Evolutionary conservation across 208 protist genomes (phyloP).

Genomic region (Ichthyophonus hoferi): DNA sequence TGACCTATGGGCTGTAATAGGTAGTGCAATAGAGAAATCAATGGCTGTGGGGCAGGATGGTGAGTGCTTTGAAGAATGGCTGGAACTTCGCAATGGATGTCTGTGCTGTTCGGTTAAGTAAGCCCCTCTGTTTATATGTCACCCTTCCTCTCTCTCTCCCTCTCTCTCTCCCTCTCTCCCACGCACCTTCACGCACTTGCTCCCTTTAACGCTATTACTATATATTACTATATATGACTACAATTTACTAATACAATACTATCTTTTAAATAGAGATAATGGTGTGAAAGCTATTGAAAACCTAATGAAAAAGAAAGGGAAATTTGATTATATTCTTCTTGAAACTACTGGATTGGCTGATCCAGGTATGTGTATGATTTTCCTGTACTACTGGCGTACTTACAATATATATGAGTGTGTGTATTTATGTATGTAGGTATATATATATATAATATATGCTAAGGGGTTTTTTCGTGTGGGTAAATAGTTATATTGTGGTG

Average conservation of each 20-base stretch:
- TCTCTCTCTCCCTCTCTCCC: not conserved
- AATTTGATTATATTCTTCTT: constrained; percentile 58
- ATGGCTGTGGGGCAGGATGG: constrained; percentile 77
- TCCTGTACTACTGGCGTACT: no score
- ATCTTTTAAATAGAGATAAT: constrained; percentile 22
- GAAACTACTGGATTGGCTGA: constrained; percentile 65
- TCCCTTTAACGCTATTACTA: no score
- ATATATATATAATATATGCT: no score
- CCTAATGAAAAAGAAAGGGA: constrained; percentile 51
- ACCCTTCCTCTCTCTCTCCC: not conserved
- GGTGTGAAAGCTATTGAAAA: constrained; percentile 52
- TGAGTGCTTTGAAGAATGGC: constrained; percentile 83
- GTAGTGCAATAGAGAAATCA: constrained; percentile 79
- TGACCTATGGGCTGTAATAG: no score
- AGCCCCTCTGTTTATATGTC: not conserved
- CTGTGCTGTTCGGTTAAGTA: constrained; percentile 83
- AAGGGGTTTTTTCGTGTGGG: no score
- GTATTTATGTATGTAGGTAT: no score
- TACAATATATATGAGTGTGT: no score
- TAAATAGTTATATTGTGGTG: not conserved
- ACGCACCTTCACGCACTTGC: not conserved
- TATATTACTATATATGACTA: not conserved
- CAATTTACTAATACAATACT: not conserved
- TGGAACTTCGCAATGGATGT: constrained; percentile 88
- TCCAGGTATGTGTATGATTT: constrained; percentile 62